Percentiles rank a stretch among this genome's conserved stretches.
Evolutionary conservation across 495 filamentous ascomycete genomes (phyloP).

Genomic region (Trichoderma asperelloides): DNA sequence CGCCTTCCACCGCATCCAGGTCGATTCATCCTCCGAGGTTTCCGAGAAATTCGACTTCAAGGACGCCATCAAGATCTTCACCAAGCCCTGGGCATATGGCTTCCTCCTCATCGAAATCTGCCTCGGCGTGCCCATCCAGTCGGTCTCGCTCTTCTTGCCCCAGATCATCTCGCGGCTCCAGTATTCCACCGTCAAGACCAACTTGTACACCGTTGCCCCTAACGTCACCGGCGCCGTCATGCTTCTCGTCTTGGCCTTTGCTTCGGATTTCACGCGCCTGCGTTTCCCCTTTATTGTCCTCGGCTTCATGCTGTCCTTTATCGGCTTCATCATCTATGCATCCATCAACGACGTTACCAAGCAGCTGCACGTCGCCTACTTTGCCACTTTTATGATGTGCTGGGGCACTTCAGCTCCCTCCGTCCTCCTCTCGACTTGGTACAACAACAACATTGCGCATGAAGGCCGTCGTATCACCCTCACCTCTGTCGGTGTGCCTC

Average conservation of each 20-base stretch:
- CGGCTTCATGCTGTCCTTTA: conserved; percentile 63
- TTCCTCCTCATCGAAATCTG: conserved; percentile 65
- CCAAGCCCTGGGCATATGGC: conserved; percentile 50
- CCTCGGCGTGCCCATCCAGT: conserved; percentile 67
- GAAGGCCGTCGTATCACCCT: conserved; percentile 62
- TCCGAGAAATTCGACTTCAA: conserved; percentile 60
- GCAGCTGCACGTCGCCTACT: conserved; percentile 59
- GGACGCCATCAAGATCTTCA: conserved; percentile 57
- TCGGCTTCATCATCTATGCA: conserved; percentile 68
- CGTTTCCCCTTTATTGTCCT: conserved; percentile 67
- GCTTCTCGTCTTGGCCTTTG: conserved; percentile 59
- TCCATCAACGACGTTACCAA: conserved; percentile 50
- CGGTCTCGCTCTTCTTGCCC: conserved; percentile 61
- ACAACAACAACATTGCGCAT: conserved; percentile 74
- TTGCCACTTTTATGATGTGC: conserved; percentile 75
- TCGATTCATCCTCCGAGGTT: conserved; percentile 63
- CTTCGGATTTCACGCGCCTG: conserved; percentile 53
- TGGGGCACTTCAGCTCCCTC: conserved; percentile 57
- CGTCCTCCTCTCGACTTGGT: conserved; percentile 52
- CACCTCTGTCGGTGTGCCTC: conserved; percentile 63
- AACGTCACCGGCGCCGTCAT: conserved; percentile 61
- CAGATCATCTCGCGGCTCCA: conserved; percentile 60
- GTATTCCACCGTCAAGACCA: conserved; percentile 59
- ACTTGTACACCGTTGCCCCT: conserved; percentile 69
- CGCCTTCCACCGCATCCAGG: conserved; percentile 64